Conservation (phyloP, 139 green algal genomes). For the Chlamydomonas asymmetrica region DNA sequence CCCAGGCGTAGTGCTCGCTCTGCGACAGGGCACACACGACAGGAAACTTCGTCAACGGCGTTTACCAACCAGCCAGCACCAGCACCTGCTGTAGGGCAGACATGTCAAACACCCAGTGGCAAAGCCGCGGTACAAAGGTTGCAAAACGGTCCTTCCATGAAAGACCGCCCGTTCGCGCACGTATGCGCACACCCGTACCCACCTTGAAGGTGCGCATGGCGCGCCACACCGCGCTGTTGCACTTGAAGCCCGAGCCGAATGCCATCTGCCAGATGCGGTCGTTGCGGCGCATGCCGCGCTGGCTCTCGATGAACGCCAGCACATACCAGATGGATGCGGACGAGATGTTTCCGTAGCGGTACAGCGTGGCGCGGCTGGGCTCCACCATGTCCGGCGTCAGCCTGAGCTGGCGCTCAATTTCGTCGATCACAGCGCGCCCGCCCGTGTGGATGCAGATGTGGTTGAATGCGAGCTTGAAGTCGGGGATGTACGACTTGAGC, state of each 20-base stretch:
- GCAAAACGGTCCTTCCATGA: neutral
- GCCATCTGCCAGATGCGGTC: slow-evolving; percentile 90
- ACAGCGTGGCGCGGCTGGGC: slow-evolving; percentile 80
- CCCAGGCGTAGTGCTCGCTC: slow-evolving; percentile 46
- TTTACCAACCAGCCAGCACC: neutral
- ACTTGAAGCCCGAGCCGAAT: slow-evolving; percentile 96
- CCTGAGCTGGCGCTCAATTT: slow-evolving; percentile 95
- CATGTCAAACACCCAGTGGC: neutral
- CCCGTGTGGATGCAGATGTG: slow-evolving; percentile 97
- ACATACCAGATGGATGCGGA: slow-evolving; percentile 83
- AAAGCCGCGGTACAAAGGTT: neutral
- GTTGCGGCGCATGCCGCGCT: slow-evolving; percentile 60
- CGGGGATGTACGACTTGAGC: slow-evolving; percentile 89
- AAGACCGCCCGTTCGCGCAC: neutral
- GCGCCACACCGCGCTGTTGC: slow-evolving; percentile 91
- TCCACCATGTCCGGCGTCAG: slow-evolving; percentile 57
- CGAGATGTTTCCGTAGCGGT: slow-evolving; percentile 86
- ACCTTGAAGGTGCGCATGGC: slow-evolving; percentile 64
- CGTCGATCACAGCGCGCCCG: slow-evolving; percentile 91
- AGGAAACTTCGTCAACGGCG: neutral
- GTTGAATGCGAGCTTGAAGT: slow-evolving; percentile 97
- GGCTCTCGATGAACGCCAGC: slow-evolving; percentile 76
- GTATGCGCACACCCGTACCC: neutral
- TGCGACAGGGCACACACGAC: neutral
- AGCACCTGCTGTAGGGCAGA: neutral